Base-by-base conservation (phyloP, 2,329 filamentous ascomycete species). In the Ceratocystis cacaofunesta region DNA sequence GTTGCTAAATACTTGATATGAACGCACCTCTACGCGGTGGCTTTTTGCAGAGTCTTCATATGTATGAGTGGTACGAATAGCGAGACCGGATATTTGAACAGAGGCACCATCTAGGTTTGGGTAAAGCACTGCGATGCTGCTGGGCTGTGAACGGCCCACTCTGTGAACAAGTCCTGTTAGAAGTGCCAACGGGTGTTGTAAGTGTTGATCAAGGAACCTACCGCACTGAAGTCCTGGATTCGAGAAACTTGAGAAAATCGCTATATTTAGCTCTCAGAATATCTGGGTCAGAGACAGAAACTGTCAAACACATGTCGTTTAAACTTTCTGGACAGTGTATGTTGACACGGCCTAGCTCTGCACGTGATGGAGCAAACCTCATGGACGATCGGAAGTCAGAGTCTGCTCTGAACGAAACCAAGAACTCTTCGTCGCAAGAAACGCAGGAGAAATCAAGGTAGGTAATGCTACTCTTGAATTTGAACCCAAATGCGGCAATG, bases 371-470 rank as follows among this genome's bases (percentile, higher is more conserved):
- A 15, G 22, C 64, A 57, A 62, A 62, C 17, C 48, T 44, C 15
- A 66, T 17, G 1, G 25, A 41, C 30, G 50, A 57, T 4, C 50
- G 46, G 19, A 52, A 28, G 25, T 28, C 12, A 2, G 25, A 43
- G 43, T 55, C 41, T 10, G 52, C 64, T 19, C 61, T 41, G 32
- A 61, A 58, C 41, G 64, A 62, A 17, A 66, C 48, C 22, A 66
- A 48, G 36, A 66, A 58, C 25, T 55, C 32, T 8, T 62, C 60
- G 3, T 41, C 60, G 3, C 43, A 43, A 28, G 46, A 62, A 48
- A 30, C 22, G 36, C 64, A 66, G 15, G 64, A 66, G 46, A 66
- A 66, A 22, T 66, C 64, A 36, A 62, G 41, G 43, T 57, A 66
- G 3, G 60, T 66, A 17, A 36, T 66, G 22, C 46, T 58, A 19